Evolutionary conservation across 768 basidiomycete genomes (phyloP), one percentile per base, ranked within the genome.

Genomic region (Mycena rosella): DNA sequence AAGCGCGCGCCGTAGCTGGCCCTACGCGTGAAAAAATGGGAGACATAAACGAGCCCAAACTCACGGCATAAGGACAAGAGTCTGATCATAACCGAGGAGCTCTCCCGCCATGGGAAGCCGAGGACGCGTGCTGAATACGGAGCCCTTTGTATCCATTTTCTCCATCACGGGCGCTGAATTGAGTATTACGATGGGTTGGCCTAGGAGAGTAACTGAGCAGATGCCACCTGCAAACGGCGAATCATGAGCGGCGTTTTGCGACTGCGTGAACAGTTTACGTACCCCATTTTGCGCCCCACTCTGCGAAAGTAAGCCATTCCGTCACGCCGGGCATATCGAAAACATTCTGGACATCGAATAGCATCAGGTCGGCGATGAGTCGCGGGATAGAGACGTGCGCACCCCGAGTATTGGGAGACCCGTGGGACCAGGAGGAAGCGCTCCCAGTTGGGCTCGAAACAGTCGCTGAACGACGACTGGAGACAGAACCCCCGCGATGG

Each of bases 271-370:
- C n/a, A n/a, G n/a, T 27, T 24, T 10, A 72, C 81, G 1, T 49
- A 84, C 88, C 87, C 68, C 83, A 89, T 77, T 84, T 83, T n/a
- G 77, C 76, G 3, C 86, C 84, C 84, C 88, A 84, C 47, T 87
- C 81, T 6, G 86, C 76, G 66, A 82, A 87, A 1, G 79, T 83
- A 26, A 85, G 69, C 86, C 87, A 88, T 34, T 82, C 82, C 44
- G 82, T 78, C 29, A 76, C 68, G 0, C 74, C 67, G 0, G 87
- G 84, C 80, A 88, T 81, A 57, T 85, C 81, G 22, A 81, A 72
- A 14, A 85, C 75, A 77, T 86, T 89, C 85, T 87, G 49, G 11
- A n/a, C n/a, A 27, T 18, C 42, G n/a, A n/a, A n/a, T n/a, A n/a
- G n/a, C n/a, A n/a, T n/a, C n/a, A n/a, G n/a, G n/a, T n/a, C n/a